These are phyloP conservation scores for Neoboletus brunneissimus DNA, from an alignment of 768 basidiomycete species.

Conservation along the genomic window DNA sequence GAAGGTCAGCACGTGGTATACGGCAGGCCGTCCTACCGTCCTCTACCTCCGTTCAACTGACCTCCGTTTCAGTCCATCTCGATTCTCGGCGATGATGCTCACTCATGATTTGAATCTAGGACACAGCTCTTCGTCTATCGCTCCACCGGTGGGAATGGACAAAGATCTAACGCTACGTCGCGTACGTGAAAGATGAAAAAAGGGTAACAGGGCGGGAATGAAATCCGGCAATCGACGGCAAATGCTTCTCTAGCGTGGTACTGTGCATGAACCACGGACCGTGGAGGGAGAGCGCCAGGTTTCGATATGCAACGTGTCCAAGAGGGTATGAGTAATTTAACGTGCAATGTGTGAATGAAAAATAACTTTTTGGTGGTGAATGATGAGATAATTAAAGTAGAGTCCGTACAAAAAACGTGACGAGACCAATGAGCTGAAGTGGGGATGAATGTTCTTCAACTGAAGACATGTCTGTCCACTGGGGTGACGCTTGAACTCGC, in stretches of 20 bases:
- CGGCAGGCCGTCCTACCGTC: not conserved
- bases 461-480: constrained; percentile 15
- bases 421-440: not conserved
- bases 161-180: not conserved
- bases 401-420: not conserved
- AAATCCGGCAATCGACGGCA: not conserved
- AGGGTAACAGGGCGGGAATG: constrained; percentile 19
- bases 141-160: not conserved
- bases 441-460: not conserved
- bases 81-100: too few relatives aligned
- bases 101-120: too few relatives aligned
- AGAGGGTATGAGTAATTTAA: constrained; percentile 8
- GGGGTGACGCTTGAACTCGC: not conserved
- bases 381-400: constrained; percentile 19
- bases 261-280: not conserved
- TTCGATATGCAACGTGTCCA: constrained; percentile 9
- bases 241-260: constrained; percentile 2
- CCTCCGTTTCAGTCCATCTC: too few relatives aligned
- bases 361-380: not conserved
- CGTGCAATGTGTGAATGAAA: not conserved
- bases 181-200: not conserved
- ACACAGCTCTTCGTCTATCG: not conserved
- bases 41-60: too few relatives aligned
- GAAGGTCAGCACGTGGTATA: not conserved
- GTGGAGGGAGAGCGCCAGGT: not conserved